phyloP scores from a whole-genome alignment of 208 protist species.

The Angomonas desouzai region DNA sequence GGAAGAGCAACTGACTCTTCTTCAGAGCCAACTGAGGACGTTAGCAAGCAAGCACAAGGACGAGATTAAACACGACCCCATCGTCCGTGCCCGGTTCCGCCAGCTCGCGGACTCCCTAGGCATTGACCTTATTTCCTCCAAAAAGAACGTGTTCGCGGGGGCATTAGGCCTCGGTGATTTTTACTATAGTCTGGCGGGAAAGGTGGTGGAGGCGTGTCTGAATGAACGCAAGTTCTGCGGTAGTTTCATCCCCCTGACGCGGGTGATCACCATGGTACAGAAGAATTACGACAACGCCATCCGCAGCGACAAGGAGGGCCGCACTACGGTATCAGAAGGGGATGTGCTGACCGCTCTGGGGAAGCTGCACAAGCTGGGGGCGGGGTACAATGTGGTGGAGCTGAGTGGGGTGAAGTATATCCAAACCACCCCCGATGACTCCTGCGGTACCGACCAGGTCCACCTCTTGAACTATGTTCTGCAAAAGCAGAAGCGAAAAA shows the following conservation, averaged over 20 bases:
- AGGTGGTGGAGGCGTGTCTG: constrained; percentile 82
- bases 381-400: constrained; percentile 73
- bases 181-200: constrained; percentile 79
- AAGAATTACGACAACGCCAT: constrained; percentile 40
- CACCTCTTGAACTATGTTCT: constrained; percentile 62
- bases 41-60: constrained; percentile 60
- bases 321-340: constrained; percentile 46
- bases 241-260: constrained; percentile 66
- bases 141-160: constrained; percentile 82
- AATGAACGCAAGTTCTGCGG: constrained; percentile 82
- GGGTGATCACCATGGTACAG: constrained; percentile 56
- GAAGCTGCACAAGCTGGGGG: constrained; percentile 67
- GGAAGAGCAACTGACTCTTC: constrained; percentile 71
- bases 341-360: constrained; percentile 68
- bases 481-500: constrained; percentile 33
- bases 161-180: constrained; percentile 79
- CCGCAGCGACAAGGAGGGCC: constrained; percentile 15
- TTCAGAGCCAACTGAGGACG: constrained; percentile 55
- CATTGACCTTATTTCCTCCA: constrained; percentile 82
- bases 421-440: constrained; percentile 76
- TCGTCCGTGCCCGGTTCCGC: constrained; percentile 80
- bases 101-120: constrained; percentile 86
- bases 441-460: constrained; percentile 48
- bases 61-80: constrained; percentile 74
- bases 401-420: constrained; percentile 69